A percentile compares a stretch with the other conserved stretches of the same genome.
phyloP scores from a whole-genome alignment of 352 stramenopile species.

The Globisporangium viniferum region DNA sequence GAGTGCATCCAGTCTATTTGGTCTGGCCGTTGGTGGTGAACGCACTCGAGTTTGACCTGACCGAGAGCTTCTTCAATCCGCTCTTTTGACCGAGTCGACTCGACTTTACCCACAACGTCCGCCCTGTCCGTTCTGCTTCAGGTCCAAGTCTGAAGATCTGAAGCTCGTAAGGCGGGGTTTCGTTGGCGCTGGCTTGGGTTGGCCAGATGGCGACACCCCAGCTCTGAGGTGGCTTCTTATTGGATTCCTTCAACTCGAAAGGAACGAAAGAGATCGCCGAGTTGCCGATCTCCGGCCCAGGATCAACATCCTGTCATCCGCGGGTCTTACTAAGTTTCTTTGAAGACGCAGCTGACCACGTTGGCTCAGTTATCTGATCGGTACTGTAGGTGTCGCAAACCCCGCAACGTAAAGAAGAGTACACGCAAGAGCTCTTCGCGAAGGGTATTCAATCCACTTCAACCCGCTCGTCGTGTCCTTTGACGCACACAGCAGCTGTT shows the following conservation, averaged over 20 bases:
- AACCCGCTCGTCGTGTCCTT: not conserved
- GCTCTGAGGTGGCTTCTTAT: not conserved
- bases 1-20: not conserved
- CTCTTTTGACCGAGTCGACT: not conserved
- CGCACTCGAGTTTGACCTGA: not conserved
- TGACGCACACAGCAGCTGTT: not conserved
- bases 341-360: not conserved
- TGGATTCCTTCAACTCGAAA: not conserved
- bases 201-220: not conserved
- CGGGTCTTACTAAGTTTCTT: not conserved
- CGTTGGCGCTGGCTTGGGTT: not conserved
- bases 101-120: not conserved
- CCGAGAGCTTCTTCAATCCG: not conserved
- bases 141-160: not conserved
- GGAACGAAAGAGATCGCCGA: not conserved
- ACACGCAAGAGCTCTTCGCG: not conserved
- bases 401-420: not conserved
- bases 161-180: not conserved
- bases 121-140: not conserved
- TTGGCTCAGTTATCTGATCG: not conserved
- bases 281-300: not conserved
- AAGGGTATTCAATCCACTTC: not conserved
- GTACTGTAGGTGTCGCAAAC: not conserved
- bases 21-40: not conserved
- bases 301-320: not conserved